A percentile compares a stretch with the other conserved stretches of the same genome.
These are phyloP conservation scores for Dioscorea zingiberensis DNA, from an alignment of 106 monocot genomes.

Conservation along the genomic window DNA sequence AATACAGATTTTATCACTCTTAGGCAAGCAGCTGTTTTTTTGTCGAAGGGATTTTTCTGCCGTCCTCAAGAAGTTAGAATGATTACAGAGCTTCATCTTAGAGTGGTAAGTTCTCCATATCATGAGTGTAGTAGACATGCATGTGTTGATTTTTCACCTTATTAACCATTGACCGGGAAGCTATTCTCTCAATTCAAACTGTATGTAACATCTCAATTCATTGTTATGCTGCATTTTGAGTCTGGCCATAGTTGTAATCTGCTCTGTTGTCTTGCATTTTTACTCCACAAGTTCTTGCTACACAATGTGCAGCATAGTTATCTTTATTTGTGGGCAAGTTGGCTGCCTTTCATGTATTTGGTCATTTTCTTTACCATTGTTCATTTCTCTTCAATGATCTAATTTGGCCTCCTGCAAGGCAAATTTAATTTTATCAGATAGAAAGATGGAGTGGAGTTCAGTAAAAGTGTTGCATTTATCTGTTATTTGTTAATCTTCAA, in stretches of 20 bases:
- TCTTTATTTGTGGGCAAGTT: too few species aligned
- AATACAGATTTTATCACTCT: conserved; percentile 60
- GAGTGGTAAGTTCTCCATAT: conserved; percentile 57
- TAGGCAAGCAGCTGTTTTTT: conserved; percentile 63
- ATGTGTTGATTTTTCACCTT: neutral
- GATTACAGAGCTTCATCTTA: conserved; percentile 78
- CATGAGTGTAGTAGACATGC: neutral
- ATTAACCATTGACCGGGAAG: too few species aligned
- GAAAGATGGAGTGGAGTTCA: too few species aligned
- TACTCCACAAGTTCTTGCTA: too few species aligned
- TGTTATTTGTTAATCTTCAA: too few species aligned
- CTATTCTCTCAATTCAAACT: neutral
- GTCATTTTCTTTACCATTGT: neutral
- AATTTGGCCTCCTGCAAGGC: too few species aligned
- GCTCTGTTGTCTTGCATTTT: too few species aligned
- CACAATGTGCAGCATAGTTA: too few species aligned
- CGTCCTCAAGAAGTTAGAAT: conserved; percentile 75
- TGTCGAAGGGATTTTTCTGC: conserved; percentile 90
- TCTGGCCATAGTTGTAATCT: too few species aligned
- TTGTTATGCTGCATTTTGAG: neutral
- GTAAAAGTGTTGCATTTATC: too few species aligned
- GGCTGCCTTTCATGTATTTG: neutral
- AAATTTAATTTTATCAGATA: too few species aligned
- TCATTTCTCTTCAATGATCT: neutral
- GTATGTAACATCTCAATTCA: neutral